Evolutionary conservation across 1,284 basidiomycete genomes (phyloP), one percentile per base, ranked within the genome.

Genomic region (Leccinum angustisporum): DNA sequence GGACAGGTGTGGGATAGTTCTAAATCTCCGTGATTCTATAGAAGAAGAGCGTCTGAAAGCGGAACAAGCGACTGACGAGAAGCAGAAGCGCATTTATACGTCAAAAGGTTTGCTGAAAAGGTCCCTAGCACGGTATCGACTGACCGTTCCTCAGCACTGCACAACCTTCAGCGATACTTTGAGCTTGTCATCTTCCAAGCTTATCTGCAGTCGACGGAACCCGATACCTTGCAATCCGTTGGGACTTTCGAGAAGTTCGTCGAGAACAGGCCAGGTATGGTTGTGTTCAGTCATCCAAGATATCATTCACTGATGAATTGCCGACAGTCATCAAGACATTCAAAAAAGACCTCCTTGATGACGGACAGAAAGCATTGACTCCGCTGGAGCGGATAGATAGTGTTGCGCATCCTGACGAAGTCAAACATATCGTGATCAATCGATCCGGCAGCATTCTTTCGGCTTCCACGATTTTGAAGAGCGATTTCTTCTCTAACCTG

Each of bases 401-500:
- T 16, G 84, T 93, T 69, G 94, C 94, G 8, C 84, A 92, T 63
- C 91, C 92, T 1, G 95, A 97, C 69, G 95, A 97, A 76, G 94
- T 94, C 36, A 86, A 87, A 11, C 83, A 88, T 62, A 84, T 96
- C 13, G 96, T 99, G 14, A 83, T 87, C 30, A 92, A 91, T 69
- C 87, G 97, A 56, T 85, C 85, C 5, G 97, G 97, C 6, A 88
- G 83, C 61, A 93, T 99, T 63, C 78, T 99, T 1, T 97, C 94
- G 3, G 91, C 93, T 0, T 94, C 90, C 13, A 97, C 95, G 1
- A 98, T 99, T 70, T 82, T 99, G 72, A 99, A 99, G 80, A 96
- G 93, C 61, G 96, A 98, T 76, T 96, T 98, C 80, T 98, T 98
- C 83, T 88, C 87, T 2, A 94, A 94, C 67, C 74, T 98, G 55